Percentiles rank a stretch among this genome's conserved stretches.
These are phyloP conservation scores for Tremella yokohamensis DNA, from an alignment of 768 basidiomycete species.

Conservation along the genomic window DNA sequence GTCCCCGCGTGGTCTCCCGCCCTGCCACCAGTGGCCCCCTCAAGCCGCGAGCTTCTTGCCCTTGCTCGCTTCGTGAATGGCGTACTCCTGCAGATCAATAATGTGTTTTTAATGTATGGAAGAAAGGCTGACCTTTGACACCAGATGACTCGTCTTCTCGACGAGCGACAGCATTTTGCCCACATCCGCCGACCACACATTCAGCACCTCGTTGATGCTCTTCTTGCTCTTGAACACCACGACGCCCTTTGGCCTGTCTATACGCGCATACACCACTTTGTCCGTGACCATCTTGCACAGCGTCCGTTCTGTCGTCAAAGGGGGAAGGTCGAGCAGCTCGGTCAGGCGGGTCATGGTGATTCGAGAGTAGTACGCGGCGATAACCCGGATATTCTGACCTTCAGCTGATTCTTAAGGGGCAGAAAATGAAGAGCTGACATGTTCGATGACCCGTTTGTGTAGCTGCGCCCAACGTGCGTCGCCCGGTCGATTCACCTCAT, in stretches of 20 bases:
- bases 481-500: constrained; percentile 47
- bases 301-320: constrained; percentile 78
- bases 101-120: not conserved
- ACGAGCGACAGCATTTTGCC: constrained; percentile 82
- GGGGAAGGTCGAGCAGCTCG: constrained; percentile 76
- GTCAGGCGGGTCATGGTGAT: constrained; percentile 80
- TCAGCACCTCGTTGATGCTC: constrained; percentile 87
- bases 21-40: too few species aligned
- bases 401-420: not conserved
- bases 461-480: constrained; percentile 87
- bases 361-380: constrained; percentile 89
- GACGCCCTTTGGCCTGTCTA: constrained; percentile 85
- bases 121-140: constrained; percentile 51
- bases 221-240: constrained; percentile 80
- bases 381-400: constrained; percentile 84
- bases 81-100: constrained; percentile 21
- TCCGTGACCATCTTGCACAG: constrained; percentile 86
- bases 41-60: constrained; percentile 24
- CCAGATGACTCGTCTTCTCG: constrained; percentile 83
- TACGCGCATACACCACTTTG: constrained; percentile 86
- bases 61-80: constrained; percentile 30
- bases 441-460: constrained; percentile 92
- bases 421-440: constrained; percentile 58
- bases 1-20: too few species aligned
- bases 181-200: constrained; percentile 97